phyloP scores from a whole-genome alignment of 2,329 filamentous ascomycete genomes.

The Diplodia seriata region DNA sequence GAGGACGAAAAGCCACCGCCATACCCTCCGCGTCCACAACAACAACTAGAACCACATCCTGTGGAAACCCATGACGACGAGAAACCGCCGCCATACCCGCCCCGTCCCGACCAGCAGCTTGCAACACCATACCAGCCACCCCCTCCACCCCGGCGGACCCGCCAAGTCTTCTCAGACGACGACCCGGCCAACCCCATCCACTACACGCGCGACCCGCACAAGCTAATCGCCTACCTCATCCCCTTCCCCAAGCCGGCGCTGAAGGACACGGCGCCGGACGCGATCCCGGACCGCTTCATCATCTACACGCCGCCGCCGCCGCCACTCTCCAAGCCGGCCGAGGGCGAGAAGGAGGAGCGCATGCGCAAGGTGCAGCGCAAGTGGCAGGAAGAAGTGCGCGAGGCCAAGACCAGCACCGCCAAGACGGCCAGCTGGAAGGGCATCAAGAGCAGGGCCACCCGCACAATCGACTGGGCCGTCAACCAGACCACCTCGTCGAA shows the following conservation, averaged over 20 bases:
- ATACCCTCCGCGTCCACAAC: not conserved
- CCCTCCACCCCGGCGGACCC: slow-evolving; percentile 32
- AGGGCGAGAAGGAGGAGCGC: slow-evolving; percentile 52
- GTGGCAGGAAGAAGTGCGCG: slow-evolving; percentile 56
- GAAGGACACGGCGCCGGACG: slow-evolving; percentile 41
- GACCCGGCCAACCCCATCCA: slow-evolving; percentile 44
- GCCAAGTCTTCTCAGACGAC: slow-evolving; percentile 14
- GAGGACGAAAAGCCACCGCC: slow-evolving; percentile 31
- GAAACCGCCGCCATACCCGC: slow-evolving; percentile 22
- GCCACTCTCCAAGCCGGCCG: slow-evolving; percentile 49
- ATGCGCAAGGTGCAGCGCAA: slow-evolving; percentile 54
- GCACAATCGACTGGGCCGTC: slow-evolving; percentile 52
- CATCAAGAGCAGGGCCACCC: slow-evolving; percentile 51
- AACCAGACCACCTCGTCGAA: slow-evolving; percentile 50
- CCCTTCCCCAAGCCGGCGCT: slow-evolving; percentile 54
- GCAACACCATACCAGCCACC: slow-evolving; percentile 28
- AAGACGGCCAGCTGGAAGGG: slow-evolving; percentile 53
- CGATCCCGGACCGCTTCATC: slow-evolving; percentile 51
- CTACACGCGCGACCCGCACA: slow-evolving; percentile 52
- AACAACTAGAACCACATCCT: not conserved
- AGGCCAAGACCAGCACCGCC: slow-evolving; percentile 51
- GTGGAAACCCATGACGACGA: not conserved
- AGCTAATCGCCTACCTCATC: slow-evolving; percentile 53
- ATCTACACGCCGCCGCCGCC: slow-evolving; percentile 56
- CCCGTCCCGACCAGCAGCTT: slow-evolving; percentile 7